A percentile compares a stretch with the other conserved stretches of the same genome.
Conservation (phyloP, 306 rosid genomes). For the Dryas drummondii region DNA sequence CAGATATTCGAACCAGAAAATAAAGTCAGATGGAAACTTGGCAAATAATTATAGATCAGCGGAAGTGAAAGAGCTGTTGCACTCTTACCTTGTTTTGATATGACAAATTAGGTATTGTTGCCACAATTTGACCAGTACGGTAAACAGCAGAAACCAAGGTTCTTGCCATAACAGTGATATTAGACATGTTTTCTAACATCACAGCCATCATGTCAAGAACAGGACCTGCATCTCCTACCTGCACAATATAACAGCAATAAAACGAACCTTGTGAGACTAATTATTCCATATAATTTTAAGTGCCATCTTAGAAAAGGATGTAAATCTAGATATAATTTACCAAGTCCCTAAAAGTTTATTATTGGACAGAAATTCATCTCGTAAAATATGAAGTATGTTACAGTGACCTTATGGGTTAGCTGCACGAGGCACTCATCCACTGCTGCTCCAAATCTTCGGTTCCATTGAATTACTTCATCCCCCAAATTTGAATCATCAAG, state of each 20-base stretch:
- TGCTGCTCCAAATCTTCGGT: slow-evolving; percentile 20
- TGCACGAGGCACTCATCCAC: slow-evolving; percentile 34
- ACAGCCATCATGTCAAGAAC: slow-evolving; percentile 35
- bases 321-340: not conserved
- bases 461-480: slow-evolving; percentile 27
- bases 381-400: not conserved
- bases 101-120: slow-evolving; percentile 40
- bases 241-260: not conserved
- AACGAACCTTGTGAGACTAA: not conserved
- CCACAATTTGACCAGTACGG: slow-evolving; percentile 46
- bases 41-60: not conserved
- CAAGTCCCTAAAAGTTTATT: not conserved
- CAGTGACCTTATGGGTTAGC: slow-evolving; percentile 26
- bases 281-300: not conserved
- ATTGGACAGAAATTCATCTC: not conserved
- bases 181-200: slow-evolving; percentile 32
- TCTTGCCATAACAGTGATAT: slow-evolving; percentile 28
- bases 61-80: slow-evolving; percentile 4
- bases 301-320: not conserved
- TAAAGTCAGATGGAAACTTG: not conserved
- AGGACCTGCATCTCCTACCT: slow-evolving; percentile 33
- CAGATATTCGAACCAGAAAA: not conserved
- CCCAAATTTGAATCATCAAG: slow-evolving; percentile 36
- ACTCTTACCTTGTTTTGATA: slow-evolving; percentile 45
- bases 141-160: slow-evolving; percentile 42